Conservation (phyloP, 164 flowering plant genomes). For the Vitis cinerea region DNA sequence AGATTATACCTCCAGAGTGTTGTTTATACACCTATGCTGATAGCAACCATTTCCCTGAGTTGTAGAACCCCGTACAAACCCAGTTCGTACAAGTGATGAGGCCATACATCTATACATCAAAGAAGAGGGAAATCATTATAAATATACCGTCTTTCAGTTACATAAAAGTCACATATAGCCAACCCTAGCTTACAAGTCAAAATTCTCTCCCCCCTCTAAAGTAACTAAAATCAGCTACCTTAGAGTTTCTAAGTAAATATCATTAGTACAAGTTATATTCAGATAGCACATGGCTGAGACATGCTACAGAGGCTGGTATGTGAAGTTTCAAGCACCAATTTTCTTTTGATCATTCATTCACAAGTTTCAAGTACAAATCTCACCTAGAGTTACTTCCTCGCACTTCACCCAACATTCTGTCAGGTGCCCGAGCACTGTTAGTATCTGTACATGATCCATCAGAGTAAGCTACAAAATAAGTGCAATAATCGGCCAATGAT, state of each 20-base stretch:
- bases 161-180: neutral
- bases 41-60: conserved; percentile 99
- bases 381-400: conserved; percentile 93
- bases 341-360: no score
- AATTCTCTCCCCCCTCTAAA: neutral
- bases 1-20: conserved; percentile 71
- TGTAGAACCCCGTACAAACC: conserved; percentile 91
- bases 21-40: conserved; percentile 89
- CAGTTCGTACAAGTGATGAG: conserved; percentile 90
- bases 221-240: neutral
- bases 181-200: no score
- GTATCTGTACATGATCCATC: conserved; percentile 98
- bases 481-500: conserved; percentile 97
- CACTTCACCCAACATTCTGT: conserved; percentile 98
- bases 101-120: conserved; percentile 79
- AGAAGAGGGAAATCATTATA: conserved; percentile 3
- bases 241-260: neutral
- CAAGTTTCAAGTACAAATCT: conserved; percentile 13
- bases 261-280: neutral
- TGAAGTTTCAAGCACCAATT: neutral
- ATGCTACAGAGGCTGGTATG: no score
- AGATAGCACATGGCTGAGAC: no score
- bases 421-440: conserved; percentile 93
- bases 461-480: conserved; percentile 97
- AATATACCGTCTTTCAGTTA: neutral